A percentile compares a stretch with the other conserved stretches of the same genome.
These are phyloP conservation scores for Chamaenerion angustifolium DNA, from an alignment of 345 rosid species.

Conservation along the genomic window DNA sequence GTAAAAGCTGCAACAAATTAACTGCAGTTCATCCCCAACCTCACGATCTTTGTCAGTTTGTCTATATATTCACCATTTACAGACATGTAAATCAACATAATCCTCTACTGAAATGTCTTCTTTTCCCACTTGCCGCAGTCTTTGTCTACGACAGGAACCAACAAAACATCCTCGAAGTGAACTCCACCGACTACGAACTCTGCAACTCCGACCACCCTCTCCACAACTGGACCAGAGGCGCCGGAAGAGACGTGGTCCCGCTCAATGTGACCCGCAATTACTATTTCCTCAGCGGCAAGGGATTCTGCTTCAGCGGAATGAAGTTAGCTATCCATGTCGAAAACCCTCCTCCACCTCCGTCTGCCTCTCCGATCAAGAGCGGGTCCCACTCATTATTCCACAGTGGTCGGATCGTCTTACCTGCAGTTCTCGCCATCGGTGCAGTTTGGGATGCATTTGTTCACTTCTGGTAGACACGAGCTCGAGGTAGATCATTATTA, in stretches of 20 bases:
- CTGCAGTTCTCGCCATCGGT: constrained; percentile 29
- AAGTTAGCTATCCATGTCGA: constrained; percentile 50
- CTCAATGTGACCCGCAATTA: constrained; percentile 60
- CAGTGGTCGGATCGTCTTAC: constrained; percentile 25
- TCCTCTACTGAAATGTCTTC: not conserved
- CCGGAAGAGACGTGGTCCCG: constrained; percentile 86
- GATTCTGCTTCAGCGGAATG: constrained; percentile 83
- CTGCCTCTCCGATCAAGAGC: constrained; percentile 27
- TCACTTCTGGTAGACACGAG: constrained; percentile 20
- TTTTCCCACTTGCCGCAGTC: constrained; percentile 21
- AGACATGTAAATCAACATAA: too few species aligned
- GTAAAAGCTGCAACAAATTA: too few species aligned
- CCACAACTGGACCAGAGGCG: constrained; percentile 72
- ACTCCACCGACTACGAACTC: constrained; percentile 49
- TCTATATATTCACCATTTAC: too few species aligned
- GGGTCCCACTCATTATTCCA: constrained; percentile 13
- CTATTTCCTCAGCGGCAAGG: constrained; percentile 74
- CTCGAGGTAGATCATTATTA: not conserved
- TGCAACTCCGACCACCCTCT: constrained; percentile 65
- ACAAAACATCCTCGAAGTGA: constrained; percentile 74
- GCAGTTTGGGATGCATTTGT: constrained; percentile 42
- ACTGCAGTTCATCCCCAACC: too few species aligned
- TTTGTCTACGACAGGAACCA: constrained; percentile 92
- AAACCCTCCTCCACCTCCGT: constrained; percentile 65
- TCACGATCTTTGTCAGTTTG: too few species aligned